A percentile compares a stretch with the other conserved stretches of the same genome.
phyloP scores from a whole-genome alignment of 768 basidiomycete species.

The Termitomyces titanicus region DNA sequence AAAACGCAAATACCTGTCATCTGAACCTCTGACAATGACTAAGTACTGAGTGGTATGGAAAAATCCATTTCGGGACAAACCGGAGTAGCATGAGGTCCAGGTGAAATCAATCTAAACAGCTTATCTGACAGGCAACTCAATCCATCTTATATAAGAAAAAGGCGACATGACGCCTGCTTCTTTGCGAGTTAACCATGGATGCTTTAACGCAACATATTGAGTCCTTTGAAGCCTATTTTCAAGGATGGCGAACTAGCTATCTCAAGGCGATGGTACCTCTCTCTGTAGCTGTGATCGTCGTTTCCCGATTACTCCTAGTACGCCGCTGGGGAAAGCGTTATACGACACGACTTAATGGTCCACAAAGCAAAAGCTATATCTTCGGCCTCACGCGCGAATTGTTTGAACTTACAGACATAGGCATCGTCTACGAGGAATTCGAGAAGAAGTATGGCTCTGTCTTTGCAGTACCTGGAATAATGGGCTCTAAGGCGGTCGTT shows the following conservation, averaged over 20 bases:
- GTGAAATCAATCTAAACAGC: too few species aligned
- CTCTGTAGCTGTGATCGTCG: constrained; percentile 1
- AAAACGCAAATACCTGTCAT: too few species aligned
- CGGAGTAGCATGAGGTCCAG: too few species aligned
- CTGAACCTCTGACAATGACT: too few species aligned
- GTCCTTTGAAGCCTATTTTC: neutral
- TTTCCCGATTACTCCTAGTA: neutral
- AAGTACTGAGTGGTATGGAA: too few species aligned
- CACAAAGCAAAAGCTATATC: constrained; percentile 5
- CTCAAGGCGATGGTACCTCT: neutral
- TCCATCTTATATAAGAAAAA: too few species aligned
- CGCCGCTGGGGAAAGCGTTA: neutral
- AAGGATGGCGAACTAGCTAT: neutral
- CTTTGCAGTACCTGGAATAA: constrained; percentile 15
- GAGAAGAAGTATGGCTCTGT: constrained; percentile 22
- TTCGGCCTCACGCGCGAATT: constrained; percentile 10
- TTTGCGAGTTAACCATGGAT: neutral
- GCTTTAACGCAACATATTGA: neutral
- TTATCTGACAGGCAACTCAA: too few species aligned
- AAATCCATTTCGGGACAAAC: neutral
- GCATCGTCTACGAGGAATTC: constrained; percentile 20
- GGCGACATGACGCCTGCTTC: too few species aligned
- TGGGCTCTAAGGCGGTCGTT: constrained; percentile 20
- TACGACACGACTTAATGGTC: constrained; percentile 8
- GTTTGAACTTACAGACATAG: constrained; percentile 10